Evolutionary conservation across 208 protist genomes (phyloP), one percentile per base, ranked within the genome.

Genomic region (Trypanosoma lewisi): DNA sequence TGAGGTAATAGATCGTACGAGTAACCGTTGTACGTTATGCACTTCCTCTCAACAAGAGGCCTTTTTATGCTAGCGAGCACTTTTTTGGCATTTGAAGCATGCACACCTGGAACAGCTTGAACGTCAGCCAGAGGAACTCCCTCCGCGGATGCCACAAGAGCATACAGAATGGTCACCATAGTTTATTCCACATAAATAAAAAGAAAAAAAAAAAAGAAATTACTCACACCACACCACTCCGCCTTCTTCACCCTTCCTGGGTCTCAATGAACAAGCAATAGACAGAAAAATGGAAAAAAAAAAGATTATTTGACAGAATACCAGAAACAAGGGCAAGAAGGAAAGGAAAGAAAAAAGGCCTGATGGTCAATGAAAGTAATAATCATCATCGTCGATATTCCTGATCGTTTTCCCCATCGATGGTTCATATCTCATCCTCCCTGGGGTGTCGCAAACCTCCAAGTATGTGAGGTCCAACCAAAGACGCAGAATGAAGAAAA

Each of bases 1-100:
- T 63, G 39, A 2, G 64, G 54, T 14, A 70, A 28, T n/a, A 70
- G 62, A 31, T 70, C 56, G 39, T 56, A 70, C 0, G 41, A 42
- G 39, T 63, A 70, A 7, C 64, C 57, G 37, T 70, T 62, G 30
- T 53, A 57, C 42, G n/a, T 36, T 6, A 63, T 14, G 48, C 44
- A 63, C 47, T 37, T 62, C 34, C 64, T 45, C 28, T 63, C 56
- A 11, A 59, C 19, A 49, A 67, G 47, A 19, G 62, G 50, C 31
- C 37, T 25, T 41, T 59, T 58, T n/a, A 67, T 50, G n/a, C 41
- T 31, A 3, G 50, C 27, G 28, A 67, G 52, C 27, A 67, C 39
- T 37, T 67, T 67, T 27, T 52, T 59, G 17, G 62, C 62, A 19
- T 58, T 59, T 23, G 16, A 34, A 6, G 17, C 62, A 42, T 59